Evolutionary conservation across 176 grass and related monocot genomes (phyloP), one percentile per base, ranked within the genome.

Genomic region (Musa acuminata): DNA sequence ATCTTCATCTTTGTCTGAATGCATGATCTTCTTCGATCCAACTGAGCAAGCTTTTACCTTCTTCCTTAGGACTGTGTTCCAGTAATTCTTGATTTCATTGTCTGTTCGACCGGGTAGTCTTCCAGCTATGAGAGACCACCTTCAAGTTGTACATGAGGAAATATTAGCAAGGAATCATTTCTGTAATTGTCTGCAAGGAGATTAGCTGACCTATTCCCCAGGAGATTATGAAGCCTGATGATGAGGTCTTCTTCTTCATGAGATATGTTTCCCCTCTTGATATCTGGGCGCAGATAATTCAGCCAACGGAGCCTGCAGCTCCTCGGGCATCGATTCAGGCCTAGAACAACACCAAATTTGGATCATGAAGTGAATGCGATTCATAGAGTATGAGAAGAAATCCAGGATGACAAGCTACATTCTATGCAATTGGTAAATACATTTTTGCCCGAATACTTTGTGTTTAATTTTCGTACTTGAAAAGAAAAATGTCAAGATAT

Each of bases 211-310:
- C 73, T 60, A 20, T 75, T 73, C 20, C 73, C 73, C 19, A 75
- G 60, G 27, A 75, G 73, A 54, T 62, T 59, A 21, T 75, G 73
- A 54, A 75, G 73, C 27, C 73, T 59, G 14, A 75, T 52, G 53
- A 60, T 75, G 24, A 75, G 73, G 35, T 75, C 53, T 54, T 75
- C 73, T 19, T 75, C 73, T 17, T 75, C 73, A 13, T 49, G 14
- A 14, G 73, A 62, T 60, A 75, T 75, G 27, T 75, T 75, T 27
- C 53, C 73, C 16, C 73, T 75, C 73, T 75, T 75, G 29, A 75
- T 75, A 49, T 75, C 73, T 1, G 27, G 73, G 26, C 73, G 25
- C 13, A 75, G 55, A 19, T 75, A 75, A 48, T 75, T 75, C 73
- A 75, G 4, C 73, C 55, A 75, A 6, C 54, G 73, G 13, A 75